Conservation (phyloP, 2,329 filamentous ascomycete species). For the Chrysoporthe deuterocubensis region DNA sequence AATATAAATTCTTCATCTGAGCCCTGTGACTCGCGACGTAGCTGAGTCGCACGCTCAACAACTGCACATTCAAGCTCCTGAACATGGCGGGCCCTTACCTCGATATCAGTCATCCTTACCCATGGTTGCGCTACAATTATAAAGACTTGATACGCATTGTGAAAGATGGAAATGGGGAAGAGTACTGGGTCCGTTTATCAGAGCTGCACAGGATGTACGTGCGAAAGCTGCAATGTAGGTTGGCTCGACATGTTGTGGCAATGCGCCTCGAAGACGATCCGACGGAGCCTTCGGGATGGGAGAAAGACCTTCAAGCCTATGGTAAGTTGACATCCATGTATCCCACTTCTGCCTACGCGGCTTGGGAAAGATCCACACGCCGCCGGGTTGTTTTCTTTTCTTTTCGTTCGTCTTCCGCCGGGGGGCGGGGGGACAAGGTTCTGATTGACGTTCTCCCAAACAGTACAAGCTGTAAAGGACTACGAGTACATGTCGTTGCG, state of each 20-base stretch:
- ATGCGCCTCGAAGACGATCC: background rate
- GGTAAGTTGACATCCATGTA: background rate
- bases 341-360: no score
- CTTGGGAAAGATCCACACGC: background rate
- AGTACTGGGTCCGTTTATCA: constrained; percentile 6
- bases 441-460: background rate
- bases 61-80: background rate
- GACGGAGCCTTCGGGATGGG: constrained; percentile 1
- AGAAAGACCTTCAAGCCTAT: background rate
- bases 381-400: no score
- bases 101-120: background rate
- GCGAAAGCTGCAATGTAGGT: constrained; percentile 5
- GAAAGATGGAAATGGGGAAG: background rate
- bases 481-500: constrained; percentile 12
- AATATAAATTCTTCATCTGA: no score
- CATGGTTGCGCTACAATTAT: background rate
- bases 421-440: background rate
- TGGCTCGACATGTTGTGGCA: constrained; percentile 2
- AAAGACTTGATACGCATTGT: background rate
- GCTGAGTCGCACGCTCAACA: background rate
- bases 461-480: constrained; percentile 16
- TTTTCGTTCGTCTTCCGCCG: no score
- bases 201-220: constrained; percentile 18
- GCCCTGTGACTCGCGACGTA: background rate
- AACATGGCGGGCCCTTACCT: background rate